These are phyloP conservation scores for Fomitopsis betulina DNA, from an alignment of 1,284 basidiomycete species.

Conservation along the genomic window DNA sequence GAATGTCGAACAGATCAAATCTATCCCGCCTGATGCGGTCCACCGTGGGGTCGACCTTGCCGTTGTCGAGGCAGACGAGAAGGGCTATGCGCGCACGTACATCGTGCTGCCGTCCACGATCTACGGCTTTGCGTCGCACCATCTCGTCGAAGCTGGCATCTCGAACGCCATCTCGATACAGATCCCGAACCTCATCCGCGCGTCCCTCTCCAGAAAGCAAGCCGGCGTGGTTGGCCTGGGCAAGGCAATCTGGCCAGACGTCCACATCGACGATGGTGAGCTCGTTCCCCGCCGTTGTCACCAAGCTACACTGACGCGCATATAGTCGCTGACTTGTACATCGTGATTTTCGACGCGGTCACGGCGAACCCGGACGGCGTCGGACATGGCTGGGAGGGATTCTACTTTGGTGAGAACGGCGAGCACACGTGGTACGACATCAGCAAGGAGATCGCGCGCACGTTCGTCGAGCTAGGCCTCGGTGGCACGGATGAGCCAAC, in stretches of 20 bases:
- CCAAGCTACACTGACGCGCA: not conserved
- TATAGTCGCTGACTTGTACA: constrained; percentile 22
- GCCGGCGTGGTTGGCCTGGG: constrained; percentile 31
- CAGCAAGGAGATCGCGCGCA: constrained; percentile 32
- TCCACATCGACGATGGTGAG: constrained; percentile 31
- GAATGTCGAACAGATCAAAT: constrained; percentile 30
- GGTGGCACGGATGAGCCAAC: constrained; percentile 25
- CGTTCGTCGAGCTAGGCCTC: constrained; percentile 27
- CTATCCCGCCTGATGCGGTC: constrained; percentile 26
- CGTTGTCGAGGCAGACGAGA: constrained; percentile 29
- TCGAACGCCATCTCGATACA: constrained; percentile 34
- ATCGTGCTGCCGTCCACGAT: constrained; percentile 37
- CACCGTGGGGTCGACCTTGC: constrained; percentile 31
- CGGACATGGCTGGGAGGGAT: constrained; percentile 41
- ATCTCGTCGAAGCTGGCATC: constrained; percentile 32
- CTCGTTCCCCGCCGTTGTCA: not conserved
- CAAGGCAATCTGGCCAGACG: constrained; percentile 24
- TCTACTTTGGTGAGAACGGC: constrained; percentile 44
- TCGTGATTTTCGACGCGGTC: constrained; percentile 20
- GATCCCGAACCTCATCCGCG: constrained; percentile 29
- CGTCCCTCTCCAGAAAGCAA: constrained; percentile 27
- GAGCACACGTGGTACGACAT: constrained; percentile 37
- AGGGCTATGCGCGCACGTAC: constrained; percentile 34
- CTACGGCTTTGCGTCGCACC: constrained; percentile 33
- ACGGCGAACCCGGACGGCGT: constrained; percentile 13